phyloP scores from a whole-genome alignment of 305 asterid species.

The Petunia hybrid region DNA sequence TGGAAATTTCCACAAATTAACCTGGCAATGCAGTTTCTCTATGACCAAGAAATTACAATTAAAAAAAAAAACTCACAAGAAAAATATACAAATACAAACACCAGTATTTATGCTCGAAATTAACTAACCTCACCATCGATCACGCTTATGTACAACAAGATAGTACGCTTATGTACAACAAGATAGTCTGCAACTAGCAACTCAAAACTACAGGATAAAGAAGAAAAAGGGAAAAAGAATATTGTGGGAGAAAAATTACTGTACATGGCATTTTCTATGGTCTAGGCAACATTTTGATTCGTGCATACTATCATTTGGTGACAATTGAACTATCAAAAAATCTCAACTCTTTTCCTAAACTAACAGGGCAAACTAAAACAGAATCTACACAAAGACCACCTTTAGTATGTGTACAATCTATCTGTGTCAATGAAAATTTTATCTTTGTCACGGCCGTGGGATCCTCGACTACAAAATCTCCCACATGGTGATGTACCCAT shows the following conservation, averaged over 20 bases:
- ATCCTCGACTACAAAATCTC: conserved; percentile 69
- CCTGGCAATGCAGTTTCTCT: too few species aligned
- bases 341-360: conserved; percentile 52
- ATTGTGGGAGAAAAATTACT: background rate
- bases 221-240: background rate
- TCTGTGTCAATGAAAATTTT: conserved; percentile 70
- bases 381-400: conserved; percentile 86
- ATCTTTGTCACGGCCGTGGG: conserved; percentile 48
- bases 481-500: conserved; percentile 76
- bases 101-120: too few species aligned
- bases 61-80: too few species aligned
- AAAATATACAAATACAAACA: too few species aligned
- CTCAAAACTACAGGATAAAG: too few species aligned
- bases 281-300: background rate
- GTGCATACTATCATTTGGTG: conserved; percentile 1
- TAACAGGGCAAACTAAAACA: conserved; percentile 65
- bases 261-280: background rate
- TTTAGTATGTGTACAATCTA: conserved; percentile 89
- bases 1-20: too few species aligned
- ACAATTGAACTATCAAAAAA: conserved; percentile 29
- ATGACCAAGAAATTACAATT: too few species aligned
- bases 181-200: too few species aligned
- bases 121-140: too few species aligned
- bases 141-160: too few species aligned
- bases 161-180: too few species aligned